Evolutionary conservation across 2,329 filamentous ascomycete species (phyloP), one percentile per base, ranked within the genome.

Genomic region (Botrytis galanthina): DNA sequence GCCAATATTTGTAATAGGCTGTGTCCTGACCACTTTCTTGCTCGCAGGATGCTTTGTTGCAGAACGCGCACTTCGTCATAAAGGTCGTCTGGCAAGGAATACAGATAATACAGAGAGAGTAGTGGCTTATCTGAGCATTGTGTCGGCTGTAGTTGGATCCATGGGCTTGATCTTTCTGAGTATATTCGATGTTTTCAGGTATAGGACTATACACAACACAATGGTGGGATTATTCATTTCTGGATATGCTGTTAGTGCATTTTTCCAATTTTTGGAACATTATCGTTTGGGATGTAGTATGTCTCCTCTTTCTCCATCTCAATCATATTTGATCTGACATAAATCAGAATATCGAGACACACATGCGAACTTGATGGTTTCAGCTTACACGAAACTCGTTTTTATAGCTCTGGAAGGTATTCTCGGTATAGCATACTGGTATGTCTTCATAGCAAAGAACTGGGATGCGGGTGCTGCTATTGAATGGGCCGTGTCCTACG

Each of bases 231-330:
- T 98, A 70, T 99, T 99, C 82, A 93, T 98, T 81, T 89, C 83
- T 22, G 95, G 93, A 44, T 98, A 97, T 81, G 84, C 97, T 73
- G 80, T 97, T 72, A 93, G 91, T 14, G 95, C 95, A 73, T 87
- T 97, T 78, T 95, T 94, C 82, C 91, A 95, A 76, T 97, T 94
- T 84, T 90, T 89, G 84, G 94, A 97, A 82, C 97, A 97, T 82
- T 91, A 95, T 79, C 90, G 92, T 2, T 87, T 98, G 3, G 93
- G 94, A n/a, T 89, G 91, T 72, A 91, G 87, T 88, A 81, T 73
- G 86, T 83, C 32, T 57, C 35, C 37, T 66, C 63, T 48, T 70
- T 46, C 60, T 48, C 8, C 32, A 20, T 29, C 20, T 32, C 16
- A 10, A 57, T 42, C n/a, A 8, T 26, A 14, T 12, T 29, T 60